Evolutionary conservation across 2,329 filamentous ascomycete genomes (phyloP), one percentile per base, ranked within the genome.

Genomic region (Daldinia eschscholtzii): DNA sequence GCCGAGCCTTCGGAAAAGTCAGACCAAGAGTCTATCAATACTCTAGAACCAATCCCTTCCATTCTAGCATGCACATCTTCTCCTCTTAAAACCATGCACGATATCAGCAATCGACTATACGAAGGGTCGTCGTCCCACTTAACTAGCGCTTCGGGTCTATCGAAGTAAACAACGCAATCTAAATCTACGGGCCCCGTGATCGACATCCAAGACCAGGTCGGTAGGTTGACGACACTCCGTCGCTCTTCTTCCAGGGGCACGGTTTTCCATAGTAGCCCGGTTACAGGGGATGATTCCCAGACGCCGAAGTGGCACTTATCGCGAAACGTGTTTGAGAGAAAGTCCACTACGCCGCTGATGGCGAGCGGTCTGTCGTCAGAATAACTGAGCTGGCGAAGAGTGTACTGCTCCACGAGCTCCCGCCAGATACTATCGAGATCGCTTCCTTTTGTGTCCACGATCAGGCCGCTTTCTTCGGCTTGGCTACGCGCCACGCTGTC

Each of bases 161-260:
- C 52, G 18, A 65, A 65, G 18, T 61, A 65, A 35, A 65, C 63
- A 4, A 61, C 42, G 48, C 42, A 57, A 13, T 65, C 63, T n/a
- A 65, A 28, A 9, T 65, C 63, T 9, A 65, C 52, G 7, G 57
- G 30, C 3, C 63, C 63, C 4, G 63, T 61, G 26, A 65, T 50
- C 6, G 63, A 65, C 63, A 65, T 65, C 63, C 63, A 65, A 9
- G 63, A 65, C 63, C 63, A 65, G 26, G 63, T 65, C 28, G 63
- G 63, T 35, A 65, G 13, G 44, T 44, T 44, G 18, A 6, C n/a
- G 37, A 65, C 56, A 20, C 52, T 61, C 26, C 6, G 50, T 42
- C 57, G 42, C 4, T 44, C 63, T 33, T 52, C 57, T 33, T 28
- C 42, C 6, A 37, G 12, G 13, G 52, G 41, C 26, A 50, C 23